Evolutionary conservation across 164 flowering plant genomes (phyloP), one percentile per base, ranked within the genome.

Genomic region (Dillenia turbinata): DNA sequence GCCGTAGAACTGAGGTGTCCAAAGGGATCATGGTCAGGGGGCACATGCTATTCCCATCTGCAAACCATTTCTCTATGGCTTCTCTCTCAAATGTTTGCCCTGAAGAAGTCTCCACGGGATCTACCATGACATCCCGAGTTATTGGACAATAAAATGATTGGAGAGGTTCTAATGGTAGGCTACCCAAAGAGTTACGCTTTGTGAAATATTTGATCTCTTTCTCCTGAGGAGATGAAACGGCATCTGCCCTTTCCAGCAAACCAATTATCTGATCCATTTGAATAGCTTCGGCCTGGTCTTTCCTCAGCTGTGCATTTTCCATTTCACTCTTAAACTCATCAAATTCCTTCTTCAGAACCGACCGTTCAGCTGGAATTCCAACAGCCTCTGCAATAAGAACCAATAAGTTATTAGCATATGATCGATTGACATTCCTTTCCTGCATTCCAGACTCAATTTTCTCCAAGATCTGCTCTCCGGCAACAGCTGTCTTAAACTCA

Each of bases 191-290:
- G 44, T 74, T 79, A 52, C 83, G 68, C 77, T 81, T 83, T 17
- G 16, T 66, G 60, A 73, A 63, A 69, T 88, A 88, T 54, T 57
- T 78, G 2, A 10, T 60, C 70, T 76, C 82, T 72, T 66, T 81
- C 67, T 82, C 94, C 75, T 67, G 62, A 6, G 74, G 82, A 52
- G 93, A 78, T 12, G 80, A 76, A 45, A 78, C 68, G 22, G 78
- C 89, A 76, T 88, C 94, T 2, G 90, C 87, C 71, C 89, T 79
- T 66, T 71, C 88, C 47, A 88, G 76, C 73, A 88, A 75, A 50
- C 87, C 85, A 69, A 83, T 88, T 16, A 88, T 88, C 74, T 88
- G 94, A 15, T 84, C 89, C 90, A 88, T 85, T 66, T 85, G 94
- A 52, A 85, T 81, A 26, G 87, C 86, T 65, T 88, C 94, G 12